Conservation (phyloP, 2,329 filamentous ascomycete species). For the Ceratocystis harringtonii region DNA sequence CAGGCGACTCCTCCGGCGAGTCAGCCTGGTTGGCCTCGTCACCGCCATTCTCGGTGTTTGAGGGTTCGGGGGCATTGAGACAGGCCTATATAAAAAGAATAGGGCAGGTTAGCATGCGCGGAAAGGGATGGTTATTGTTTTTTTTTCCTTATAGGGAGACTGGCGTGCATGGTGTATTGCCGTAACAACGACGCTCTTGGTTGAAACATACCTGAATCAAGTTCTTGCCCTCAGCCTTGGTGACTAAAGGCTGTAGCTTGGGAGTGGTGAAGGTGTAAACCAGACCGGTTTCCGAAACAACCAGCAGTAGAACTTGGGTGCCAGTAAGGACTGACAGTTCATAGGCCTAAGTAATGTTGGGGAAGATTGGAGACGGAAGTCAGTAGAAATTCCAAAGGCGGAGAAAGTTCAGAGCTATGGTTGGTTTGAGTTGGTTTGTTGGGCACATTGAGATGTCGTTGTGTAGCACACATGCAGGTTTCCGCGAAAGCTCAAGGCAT, state of each 20-base stretch:
- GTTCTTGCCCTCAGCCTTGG: constrained; percentile 98
- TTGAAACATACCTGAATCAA: constrained; percentile 69
- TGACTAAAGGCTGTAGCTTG: constrained; percentile 94
- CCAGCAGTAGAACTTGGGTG: constrained; percentile 89
- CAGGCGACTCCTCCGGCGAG: constrained; percentile 76
- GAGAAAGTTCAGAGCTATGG: background rate
- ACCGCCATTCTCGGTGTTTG: constrained; percentile 57
- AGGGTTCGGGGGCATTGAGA: constrained; percentile 86
- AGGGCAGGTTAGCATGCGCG: background rate
- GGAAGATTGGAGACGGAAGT: constrained; percentile 13
- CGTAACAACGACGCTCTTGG: too few relatives aligned
- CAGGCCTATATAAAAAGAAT: constrained; percentile 53
- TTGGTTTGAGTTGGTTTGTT: background rate
- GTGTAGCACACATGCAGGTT: background rate
- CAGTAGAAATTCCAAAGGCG: constrained; percentile 10
- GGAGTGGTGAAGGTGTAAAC: constrained; percentile 98
- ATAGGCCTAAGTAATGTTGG: constrained; percentile 53
- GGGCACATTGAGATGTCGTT: constrained; percentile 1
- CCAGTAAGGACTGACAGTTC: constrained; percentile 94
- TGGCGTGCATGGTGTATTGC: too few relatives aligned
- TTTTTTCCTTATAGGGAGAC: too few relatives aligned
- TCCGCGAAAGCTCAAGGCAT: background rate
- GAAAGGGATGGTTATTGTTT: background rate
- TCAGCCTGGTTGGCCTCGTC: constrained; percentile 66
- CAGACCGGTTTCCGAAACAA: constrained; percentile 91